Conservation (phyloP, 2,329 filamentous ascomycete genomes). For the Neonectria sp. region DNA sequence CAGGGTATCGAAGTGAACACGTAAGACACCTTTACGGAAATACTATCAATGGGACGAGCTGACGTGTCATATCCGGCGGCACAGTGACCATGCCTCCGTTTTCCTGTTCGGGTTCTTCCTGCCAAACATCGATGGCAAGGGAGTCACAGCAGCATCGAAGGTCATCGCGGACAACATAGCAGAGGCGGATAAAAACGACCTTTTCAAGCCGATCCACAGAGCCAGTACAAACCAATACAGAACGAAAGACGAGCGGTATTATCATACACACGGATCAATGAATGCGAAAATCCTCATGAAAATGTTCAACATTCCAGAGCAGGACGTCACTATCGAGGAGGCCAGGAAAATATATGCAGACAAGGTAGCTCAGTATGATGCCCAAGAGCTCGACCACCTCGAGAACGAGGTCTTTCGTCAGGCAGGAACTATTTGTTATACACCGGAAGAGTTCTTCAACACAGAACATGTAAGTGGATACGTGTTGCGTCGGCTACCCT, state of each 20-base stretch:
- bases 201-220: constrained; percentile 46
- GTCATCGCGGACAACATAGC: constrained; percentile 17
- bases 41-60: not conserved
- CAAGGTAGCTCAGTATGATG: constrained; percentile 42
- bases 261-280: constrained; percentile 52
- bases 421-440: constrained; percentile 49
- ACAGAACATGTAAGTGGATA: constrained; percentile 42
- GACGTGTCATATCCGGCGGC: not conserved
- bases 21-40: constrained; percentile 5
- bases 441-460: constrained; percentile 49
- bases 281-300: constrained; percentile 47
- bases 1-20: constrained; percentile 11
- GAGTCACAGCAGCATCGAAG: constrained; percentile 32
- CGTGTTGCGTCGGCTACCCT: not conserved
- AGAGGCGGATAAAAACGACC: too few relatives aligned
- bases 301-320: constrained; percentile 49
- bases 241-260: constrained; percentile 51
- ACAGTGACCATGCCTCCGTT: constrained; percentile 20
- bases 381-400: constrained; percentile 47
- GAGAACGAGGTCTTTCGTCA: constrained; percentile 52
- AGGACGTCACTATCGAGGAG: constrained; percentile 44
- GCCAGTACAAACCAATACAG: constrained; percentile 51
- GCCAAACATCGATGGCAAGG: constrained; percentile 24
- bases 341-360: constrained; percentile 42
- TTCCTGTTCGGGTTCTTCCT: constrained; percentile 28